phyloP scores from a whole-genome alignment of 768 basidiomycete species.

The Dioszegia aurantiaca region DNA sequence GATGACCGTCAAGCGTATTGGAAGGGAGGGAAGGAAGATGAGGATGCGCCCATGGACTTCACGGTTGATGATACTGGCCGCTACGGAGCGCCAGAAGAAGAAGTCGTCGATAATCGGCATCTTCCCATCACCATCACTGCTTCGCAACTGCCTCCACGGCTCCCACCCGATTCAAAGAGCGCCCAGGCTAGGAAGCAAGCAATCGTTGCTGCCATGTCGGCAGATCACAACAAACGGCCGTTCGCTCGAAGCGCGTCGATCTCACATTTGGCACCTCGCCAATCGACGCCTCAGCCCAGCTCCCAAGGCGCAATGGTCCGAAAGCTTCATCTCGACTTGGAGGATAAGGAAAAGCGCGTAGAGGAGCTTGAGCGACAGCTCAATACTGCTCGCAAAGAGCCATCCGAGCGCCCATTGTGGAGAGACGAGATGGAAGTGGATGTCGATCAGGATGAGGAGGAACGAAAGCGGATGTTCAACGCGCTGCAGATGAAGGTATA shows the following conservation, averaged over 20 bases:
- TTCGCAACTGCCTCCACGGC: not conserved
- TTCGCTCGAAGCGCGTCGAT: conserved; percentile 36
- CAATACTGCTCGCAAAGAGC: no score
- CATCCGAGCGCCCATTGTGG: conserved; percentile 6
- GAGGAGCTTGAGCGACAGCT: conserved; percentile 21
- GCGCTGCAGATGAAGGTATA: conserved; percentile 33
- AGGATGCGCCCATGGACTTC: conserved; percentile 20
- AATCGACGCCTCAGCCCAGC: conserved; percentile 11
- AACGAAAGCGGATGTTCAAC: conserved; percentile 14
- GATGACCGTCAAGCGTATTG: conserved; percentile 29
- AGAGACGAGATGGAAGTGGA: conserved; percentile 27
- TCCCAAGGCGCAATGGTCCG: conserved; percentile 36
- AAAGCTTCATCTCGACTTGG: conserved; percentile 33
- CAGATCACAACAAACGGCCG: conserved; percentile 9
- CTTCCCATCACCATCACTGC: conserved; percentile 1
- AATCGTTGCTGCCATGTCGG: conserved; percentile 6
- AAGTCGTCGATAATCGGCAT: conserved; percentile 25
- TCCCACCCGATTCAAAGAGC: conserved; percentile 1
- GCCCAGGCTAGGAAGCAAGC: conserved; percentile 15
- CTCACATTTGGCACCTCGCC: conserved; percentile 23
- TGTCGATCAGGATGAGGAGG: conserved; percentile 15
- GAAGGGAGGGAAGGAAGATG: conserved; percentile 14
- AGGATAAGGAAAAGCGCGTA: conserved; percentile 21
- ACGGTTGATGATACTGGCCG: conserved; percentile 12
- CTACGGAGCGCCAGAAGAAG: conserved; percentile 18